These are phyloP conservation scores for Pinus taeda DNA, from an alignment of 75 land plant species.

Conservation along the genomic window DNA sequence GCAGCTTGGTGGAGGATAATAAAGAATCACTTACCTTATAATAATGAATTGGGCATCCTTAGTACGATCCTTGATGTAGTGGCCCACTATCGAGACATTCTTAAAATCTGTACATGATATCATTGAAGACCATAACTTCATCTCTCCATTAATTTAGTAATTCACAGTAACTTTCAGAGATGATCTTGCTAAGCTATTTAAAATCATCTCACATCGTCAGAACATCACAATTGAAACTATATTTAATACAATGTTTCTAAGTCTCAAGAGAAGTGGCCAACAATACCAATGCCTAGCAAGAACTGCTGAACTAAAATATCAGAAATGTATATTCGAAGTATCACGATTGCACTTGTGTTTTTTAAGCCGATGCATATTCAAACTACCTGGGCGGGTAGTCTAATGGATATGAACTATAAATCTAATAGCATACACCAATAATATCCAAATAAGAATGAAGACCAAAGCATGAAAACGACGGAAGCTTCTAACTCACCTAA, in stretches of 20 bases:
- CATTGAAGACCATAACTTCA: neutral
- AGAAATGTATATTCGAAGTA: no score
- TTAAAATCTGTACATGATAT: constrained; percentile 71
- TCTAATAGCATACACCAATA: neutral
- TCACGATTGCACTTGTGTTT: no score
- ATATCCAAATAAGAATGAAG: neutral
- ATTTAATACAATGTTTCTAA: neutral
- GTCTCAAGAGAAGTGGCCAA: neutral
- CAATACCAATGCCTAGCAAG: neutral
- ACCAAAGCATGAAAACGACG: neutral
- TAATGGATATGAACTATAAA: neutral
- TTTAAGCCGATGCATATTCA: neutral
- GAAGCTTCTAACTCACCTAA: constrained; percentile 45
- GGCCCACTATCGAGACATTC: constrained; percentile 97
- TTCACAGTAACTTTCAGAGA: neutral
- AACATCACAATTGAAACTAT: neutral
- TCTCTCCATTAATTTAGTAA: neutral
- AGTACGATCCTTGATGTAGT: constrained; percentile 95
- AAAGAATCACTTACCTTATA: constrained; percentile 56
- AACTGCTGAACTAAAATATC: neutral
- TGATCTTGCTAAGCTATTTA: neutral
- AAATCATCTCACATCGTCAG: no score
- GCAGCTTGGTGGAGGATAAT: neutral
- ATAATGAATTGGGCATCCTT: constrained; percentile 97
- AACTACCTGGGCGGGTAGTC: neutral